These are phyloP conservation scores for Plantago ovata DNA, from an alignment of 257 asterid genomes.

Conservation along the genomic window DNA sequence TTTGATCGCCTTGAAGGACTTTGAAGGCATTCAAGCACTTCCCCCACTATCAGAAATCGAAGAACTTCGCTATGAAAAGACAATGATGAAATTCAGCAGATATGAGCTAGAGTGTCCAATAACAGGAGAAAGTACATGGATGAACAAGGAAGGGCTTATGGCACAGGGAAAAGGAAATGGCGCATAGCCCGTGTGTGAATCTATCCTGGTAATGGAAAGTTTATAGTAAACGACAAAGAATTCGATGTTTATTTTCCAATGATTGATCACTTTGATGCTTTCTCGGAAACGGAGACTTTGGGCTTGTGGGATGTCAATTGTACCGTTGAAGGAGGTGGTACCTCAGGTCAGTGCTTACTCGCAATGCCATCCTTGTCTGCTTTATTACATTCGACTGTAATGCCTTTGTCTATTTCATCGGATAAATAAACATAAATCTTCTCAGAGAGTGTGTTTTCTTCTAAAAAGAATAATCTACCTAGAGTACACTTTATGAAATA, in stretches of 20 bases:
- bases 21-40: constrained; percentile 81
- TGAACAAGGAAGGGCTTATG: constrained; percentile 87
- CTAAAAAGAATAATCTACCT: too few species aligned
- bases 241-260: constrained; percentile 89
- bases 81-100: constrained; percentile 46
- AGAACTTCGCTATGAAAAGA: constrained; percentile 67
- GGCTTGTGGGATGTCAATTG: constrained; percentile 84
- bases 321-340: constrained; percentile 96
- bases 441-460: too few species aligned
- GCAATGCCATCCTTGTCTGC: too few species aligned
- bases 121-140: constrained; percentile 88
- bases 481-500: too few species aligned
- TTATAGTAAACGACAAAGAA: constrained; percentile 76
- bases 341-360: constrained; percentile 56
- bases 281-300: constrained; percentile 82
- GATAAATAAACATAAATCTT: too few species aligned
- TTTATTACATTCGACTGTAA: too few species aligned
- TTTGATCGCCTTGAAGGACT: constrained; percentile 75
- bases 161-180: constrained; percentile 93
- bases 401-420: too few species aligned
- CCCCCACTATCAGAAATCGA: constrained; percentile 82
- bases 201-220: constrained; percentile 82
- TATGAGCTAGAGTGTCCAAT: constrained; percentile 78
- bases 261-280: constrained; percentile 92
- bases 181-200: constrained; percentile 96